These are phyloP conservation scores for Phytopythium mirpurense DNA, from an alignment of 352 stramenopile species.

Conservation along the genomic window DNA sequence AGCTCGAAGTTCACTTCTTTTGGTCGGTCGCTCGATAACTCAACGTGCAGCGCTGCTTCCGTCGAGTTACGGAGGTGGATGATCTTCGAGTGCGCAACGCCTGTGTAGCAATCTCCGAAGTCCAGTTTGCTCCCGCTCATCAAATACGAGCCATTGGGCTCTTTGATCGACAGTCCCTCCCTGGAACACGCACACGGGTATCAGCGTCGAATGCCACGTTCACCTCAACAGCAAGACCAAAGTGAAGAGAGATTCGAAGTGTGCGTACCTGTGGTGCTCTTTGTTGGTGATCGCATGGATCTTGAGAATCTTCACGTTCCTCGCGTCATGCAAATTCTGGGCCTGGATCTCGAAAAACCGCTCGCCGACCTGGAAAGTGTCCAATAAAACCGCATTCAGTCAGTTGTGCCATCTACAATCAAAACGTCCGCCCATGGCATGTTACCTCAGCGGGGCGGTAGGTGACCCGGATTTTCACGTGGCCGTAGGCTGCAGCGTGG, in stretches of 20 bases:
- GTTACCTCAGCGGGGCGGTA: slow-evolving; percentile 81
- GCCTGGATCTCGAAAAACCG: slow-evolving; percentile 84
- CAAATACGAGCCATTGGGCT: slow-evolving; percentile 73
- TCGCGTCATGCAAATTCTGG: slow-evolving; percentile 80
- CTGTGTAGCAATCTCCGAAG: slow-evolving; percentile 87
- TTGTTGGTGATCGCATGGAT: slow-evolving; percentile 87
- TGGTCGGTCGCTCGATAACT: slow-evolving; percentile 78
- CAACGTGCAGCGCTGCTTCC: slow-evolving; percentile 76
- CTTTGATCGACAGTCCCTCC: slow-evolving; percentile 84
- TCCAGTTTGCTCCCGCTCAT: slow-evolving; percentile 87
- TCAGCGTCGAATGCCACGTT: background rate
- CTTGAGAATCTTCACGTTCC: slow-evolving; percentile 83
- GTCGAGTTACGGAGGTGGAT: slow-evolving; percentile 84
- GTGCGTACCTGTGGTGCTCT: slow-evolving; percentile 73
- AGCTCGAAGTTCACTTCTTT: slow-evolving; percentile 89
- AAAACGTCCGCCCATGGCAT: no score
- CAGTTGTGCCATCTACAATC: no score
- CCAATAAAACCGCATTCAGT: slow-evolving; percentile 3
- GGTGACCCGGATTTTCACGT: slow-evolving; percentile 83
- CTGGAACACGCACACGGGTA: slow-evolving; percentile 18
- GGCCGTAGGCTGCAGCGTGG: slow-evolving; percentile 76
- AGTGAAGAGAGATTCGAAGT: background rate
- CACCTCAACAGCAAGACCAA: background rate
- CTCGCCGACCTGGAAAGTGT: slow-evolving; percentile 54
- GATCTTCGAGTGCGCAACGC: slow-evolving; percentile 76